These are phyloP conservation scores for Talaromyces funiculosus DNA, from an alignment of 2,329 filamentous ascomycete species.

Conservation along the genomic window DNA sequence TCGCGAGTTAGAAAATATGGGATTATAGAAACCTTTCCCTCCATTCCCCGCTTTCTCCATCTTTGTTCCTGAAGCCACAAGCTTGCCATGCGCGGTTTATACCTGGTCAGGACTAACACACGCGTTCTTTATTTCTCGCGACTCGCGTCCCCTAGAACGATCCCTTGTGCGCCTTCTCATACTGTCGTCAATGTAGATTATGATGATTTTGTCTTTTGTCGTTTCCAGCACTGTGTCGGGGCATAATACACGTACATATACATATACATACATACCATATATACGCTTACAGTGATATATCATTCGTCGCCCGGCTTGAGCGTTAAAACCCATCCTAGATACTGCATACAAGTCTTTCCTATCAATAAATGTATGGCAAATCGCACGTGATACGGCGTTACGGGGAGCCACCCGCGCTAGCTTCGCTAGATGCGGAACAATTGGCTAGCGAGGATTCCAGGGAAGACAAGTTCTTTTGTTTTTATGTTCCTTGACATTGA, in stretches of 20 bases:
- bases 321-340: no score
- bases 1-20: background rate
- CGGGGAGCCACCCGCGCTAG: background rate
- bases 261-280: background rate
- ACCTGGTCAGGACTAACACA: background rate
- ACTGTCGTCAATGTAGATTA: slow-evolving; percentile 10
- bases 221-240: slow-evolving; percentile 4
- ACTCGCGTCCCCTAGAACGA: background rate
- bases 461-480: background rate
- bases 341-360: background rate
- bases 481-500: background rate
- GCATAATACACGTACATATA: slow-evolving; percentile 12
- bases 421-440: background rate
- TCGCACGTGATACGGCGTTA: slow-evolving; percentile 3
- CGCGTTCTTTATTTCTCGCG: background rate
- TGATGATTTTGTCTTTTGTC: background rate
- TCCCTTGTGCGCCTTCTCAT: background rate
- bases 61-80: background rate
- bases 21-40: background rate
- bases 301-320: background rate
- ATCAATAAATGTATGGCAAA: background rate
- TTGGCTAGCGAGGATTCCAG: background rate
- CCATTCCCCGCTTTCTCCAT: background rate
- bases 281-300: background rate
- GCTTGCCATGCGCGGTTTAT: background rate